Evolutionary conservation across 2,329 filamentous ascomycete species (phyloP), one percentile per base, ranked within the genome.

Genomic region (Alternaria arborescens): DNA sequence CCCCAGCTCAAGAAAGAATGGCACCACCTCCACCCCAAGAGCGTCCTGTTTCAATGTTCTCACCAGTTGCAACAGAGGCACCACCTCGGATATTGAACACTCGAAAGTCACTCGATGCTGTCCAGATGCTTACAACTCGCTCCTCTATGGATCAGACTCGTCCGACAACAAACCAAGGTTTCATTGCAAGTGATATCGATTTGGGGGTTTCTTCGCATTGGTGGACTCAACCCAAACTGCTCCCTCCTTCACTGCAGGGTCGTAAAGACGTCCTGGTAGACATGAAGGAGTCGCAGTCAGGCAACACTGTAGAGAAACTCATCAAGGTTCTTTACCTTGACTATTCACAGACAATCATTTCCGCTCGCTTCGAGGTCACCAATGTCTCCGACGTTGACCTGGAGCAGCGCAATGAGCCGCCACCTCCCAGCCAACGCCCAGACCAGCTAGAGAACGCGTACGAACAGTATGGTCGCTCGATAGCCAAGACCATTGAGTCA

Each of bases 331-430:
- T 99, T 8, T 99, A 92, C 82, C 89, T 93, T 72, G 95, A 99
- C 80, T 99, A 99, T 78, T 97, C 94, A 18, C 95, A 98, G 77
- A 98, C 94, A 0, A 85, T 96, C 65, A 87, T 99, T 71, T 93
- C 90, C 0, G 91, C 89, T 18, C 89, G 86, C 52, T 98, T 91
- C 77, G 91, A 97, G 76, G 83, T 89, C 1, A 86, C 88, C 54
- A 89, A 97, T 73, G 86, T 91, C 3, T 83, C 86, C 2, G 89
- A 94, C 71, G 90, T 89, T 11, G 83, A 87, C 34, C 79, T 98
- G 7, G 91, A 96, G 71, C 95, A 99, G 79, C 88, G 89, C 44
- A 94, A 98, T 72, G 92, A 97, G 72, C 83, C 88, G 1, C 94
- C 95, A 4, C 94, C 95, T 5, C 86, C 90, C 10, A 86, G 87